These are phyloP conservation scores for Penicillium dipodomyicola DNA, from an alignment of 495 filamentous ascomycete species.

Conservation along the genomic window DNA sequence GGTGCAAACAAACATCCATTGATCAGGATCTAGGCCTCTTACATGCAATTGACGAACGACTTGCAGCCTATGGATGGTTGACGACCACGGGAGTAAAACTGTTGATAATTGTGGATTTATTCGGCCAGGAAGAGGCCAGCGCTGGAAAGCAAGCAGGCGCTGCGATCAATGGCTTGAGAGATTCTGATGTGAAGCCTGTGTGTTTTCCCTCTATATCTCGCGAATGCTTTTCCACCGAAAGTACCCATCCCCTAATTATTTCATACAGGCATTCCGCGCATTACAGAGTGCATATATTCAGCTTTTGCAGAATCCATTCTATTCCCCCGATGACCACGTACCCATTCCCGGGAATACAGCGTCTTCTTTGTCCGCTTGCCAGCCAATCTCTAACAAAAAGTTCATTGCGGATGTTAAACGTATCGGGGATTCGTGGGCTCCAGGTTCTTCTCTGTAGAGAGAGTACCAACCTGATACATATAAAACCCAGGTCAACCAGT, in stretches of 20 bases:
- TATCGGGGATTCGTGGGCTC: constrained; percentile 70
- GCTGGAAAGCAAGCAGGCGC: constrained; percentile 30
- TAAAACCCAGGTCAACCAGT: background rate
- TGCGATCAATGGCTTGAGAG: constrained; percentile 59
- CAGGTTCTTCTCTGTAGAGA: constrained; percentile 47
- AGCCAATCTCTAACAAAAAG: constrained; percentile 73
- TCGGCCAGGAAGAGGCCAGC: constrained; percentile 50
- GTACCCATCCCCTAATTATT: constrained; percentile 6
- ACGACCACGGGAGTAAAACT: constrained; percentile 96
- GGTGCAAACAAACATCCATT: constrained; percentile 61
- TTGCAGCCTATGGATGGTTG: constrained; percentile 90
- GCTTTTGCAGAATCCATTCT: constrained; percentile 93
- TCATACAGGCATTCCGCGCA: constrained; percentile 73
- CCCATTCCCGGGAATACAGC: constrained; percentile 39
- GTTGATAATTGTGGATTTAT: constrained; percentile 83
- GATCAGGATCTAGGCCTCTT: constrained; percentile 87
- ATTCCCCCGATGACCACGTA: constrained; percentile 79
- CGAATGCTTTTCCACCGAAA: constrained; percentile 3
- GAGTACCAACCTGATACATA: background rate
- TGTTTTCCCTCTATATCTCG: constrained; percentile 25
- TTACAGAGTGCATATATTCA: constrained; percentile 88
- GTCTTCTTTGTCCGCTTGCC: constrained; percentile 33
- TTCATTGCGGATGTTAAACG: constrained; percentile 80
- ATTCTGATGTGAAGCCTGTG: constrained; percentile 79
- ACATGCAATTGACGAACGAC: constrained; percentile 86